Evolutionary conservation across 2,329 filamentous ascomycete species (phyloP), one percentile per base, ranked within the genome.

Genomic region (Corynespora cassiicola): DNA sequence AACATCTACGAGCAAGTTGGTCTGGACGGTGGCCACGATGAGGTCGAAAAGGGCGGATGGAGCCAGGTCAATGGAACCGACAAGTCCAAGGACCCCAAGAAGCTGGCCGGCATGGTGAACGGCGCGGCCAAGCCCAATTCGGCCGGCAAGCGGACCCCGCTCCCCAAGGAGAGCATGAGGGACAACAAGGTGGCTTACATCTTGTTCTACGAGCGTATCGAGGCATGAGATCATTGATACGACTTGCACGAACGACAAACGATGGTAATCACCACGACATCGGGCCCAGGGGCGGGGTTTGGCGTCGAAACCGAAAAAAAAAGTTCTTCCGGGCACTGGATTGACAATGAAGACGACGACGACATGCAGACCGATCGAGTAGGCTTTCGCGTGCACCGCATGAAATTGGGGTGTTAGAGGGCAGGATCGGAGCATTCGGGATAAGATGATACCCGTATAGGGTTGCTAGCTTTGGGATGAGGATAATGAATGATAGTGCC

Each of bases 131-230:
- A 77, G 6, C 76, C 77, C 28, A 71, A 69, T 30, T 75, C 75
- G 15, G 71, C 75, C 20, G 70, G 72, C 50, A 69, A 72, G 75
- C 59, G 72, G 74, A 70, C 70, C 76, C 72, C 78, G 81, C 74
- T 68, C 33, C 48, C 54, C 51, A 80, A 71, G 47, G 71, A 72
- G 42, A 78, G 77, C 12, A 70, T 88, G 63, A 90, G 89, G 70
- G 92, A 97, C 68, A 96, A 92, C 77, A 96, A 95, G 77, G 92
- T 96, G 42, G 94, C 94, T 4, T 99, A 99, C 71, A 82, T 99
- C 52, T 74, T 99, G 62, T 95, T 99, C 73, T 99, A 99, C 69
- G 87, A 96, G 74, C 84, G 83, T 58, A 81, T 94, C 26, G 59
- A 68, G 46, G 53, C 50, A 45, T 66, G 57, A 65, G 36, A n/a